phyloP scores from a whole-genome alignment of 371 early-diverging fungal genomes.

The Mucor mucedo region DNA sequence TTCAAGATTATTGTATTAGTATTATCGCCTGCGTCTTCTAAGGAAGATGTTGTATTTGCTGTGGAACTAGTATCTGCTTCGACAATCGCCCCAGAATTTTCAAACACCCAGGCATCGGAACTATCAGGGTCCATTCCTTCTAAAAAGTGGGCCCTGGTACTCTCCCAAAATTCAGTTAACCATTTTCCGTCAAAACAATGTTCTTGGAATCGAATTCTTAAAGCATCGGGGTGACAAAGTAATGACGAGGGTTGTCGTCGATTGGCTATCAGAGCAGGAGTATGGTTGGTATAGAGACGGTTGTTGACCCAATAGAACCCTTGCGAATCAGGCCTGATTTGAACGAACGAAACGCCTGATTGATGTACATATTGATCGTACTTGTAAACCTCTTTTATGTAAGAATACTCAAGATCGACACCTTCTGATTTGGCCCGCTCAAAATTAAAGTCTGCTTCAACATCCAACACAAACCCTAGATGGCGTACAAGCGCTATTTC shows the following conservation, averaged over 20 bases:
- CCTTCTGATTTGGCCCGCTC: conserved; percentile 50
- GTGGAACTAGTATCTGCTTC: conserved; percentile 13
- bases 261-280: conserved; percentile 49
- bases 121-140: conserved; percentile 28
- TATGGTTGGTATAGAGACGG: conserved; percentile 75
- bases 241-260: conserved; percentile 39
- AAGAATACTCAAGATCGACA: conserved; percentile 69
- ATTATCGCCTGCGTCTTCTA: background rate
- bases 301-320: conserved; percentile 94
- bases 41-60: conserved; percentile 11
- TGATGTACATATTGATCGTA: conserved; percentile 92
- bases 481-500: conserved; percentile 81
- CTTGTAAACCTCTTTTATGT: conserved; percentile 68
- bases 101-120: conserved; percentile 44
- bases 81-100: conserved; percentile 40
- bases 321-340: conserved; percentile 72
- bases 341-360: conserved; percentile 91
- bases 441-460: conserved; percentile 85
- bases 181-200: conserved; percentile 56
- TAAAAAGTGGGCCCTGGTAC: conserved; percentile 44
- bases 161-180: conserved; percentile 68
- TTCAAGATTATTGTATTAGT: background rate
- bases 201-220: conserved; percentile 60
- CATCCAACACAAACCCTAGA: conserved; percentile 90
- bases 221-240: conserved; percentile 56